Base-by-base conservation (phyloP, 345 rosid species). In the Carallia pectinifolia region DNA sequence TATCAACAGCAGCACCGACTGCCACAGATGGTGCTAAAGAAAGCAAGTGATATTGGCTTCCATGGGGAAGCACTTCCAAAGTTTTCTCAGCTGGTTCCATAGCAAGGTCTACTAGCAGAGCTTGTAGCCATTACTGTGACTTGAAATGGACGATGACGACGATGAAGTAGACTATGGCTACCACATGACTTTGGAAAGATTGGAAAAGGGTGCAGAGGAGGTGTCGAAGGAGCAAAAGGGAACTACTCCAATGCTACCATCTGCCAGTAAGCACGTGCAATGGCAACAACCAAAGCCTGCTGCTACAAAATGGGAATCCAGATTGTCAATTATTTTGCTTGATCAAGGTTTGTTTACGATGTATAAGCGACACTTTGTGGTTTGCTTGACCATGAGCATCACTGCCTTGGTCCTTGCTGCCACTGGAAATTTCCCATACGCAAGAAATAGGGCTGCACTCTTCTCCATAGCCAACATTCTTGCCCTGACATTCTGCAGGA, bases 311-410 rank as follows among this genome's bases (percentile, higher is more conserved):
- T 85, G 77, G 50, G 71, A 78, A 27, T 83, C 98, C 58, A 85
- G 92, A 52, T 71, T 92, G 62, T 82, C 90, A 0, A 74, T 92
- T 44, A 88, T 92, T 54, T 80, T 92, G 68, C 90, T 92, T 4
- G 96, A 90, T 65, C 96, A 92, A 85, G 96, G 96, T 8, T 23
- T 88, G 56, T 85, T 88, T 79, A 88, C 96, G 0, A 92, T 87
- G 27, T 90, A 92, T 88, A 90, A 90, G 68, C 82, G 86, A 50
- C 94, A 90, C 61, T 92, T 92, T 30, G 68, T 77, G 1, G 58
- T 81, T 30, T 80, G 77, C 27, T 74, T 88, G 53, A 65, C 82
- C 19, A 69, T 87, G 30, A 92, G 88, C 87, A 50, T 87, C 18
- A 34, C 52, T 29, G 91, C 69, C 29, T 74, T 90, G 62, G 85